phyloP scores from a whole-genome alignment of 257 asterid species.

The Lithospermum erythrorhizon region DNA sequence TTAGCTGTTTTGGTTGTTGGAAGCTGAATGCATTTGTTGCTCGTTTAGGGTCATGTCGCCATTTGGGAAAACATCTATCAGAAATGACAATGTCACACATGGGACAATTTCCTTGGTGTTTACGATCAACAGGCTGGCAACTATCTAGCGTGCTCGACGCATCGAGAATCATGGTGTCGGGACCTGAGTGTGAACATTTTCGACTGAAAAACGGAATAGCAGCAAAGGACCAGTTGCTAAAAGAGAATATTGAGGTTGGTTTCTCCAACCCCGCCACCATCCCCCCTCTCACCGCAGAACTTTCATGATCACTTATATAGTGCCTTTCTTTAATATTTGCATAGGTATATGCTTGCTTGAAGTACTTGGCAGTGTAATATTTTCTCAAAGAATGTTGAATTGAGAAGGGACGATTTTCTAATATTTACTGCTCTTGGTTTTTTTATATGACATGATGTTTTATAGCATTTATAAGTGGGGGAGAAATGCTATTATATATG shows the following conservation, averaged over 20 bases:
- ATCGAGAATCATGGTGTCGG: conserved; percentile 16
- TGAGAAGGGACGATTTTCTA: no score
- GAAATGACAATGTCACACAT: conserved; percentile 26
- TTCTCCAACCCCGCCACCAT: background rate
- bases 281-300: background rate
- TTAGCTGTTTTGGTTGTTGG: background rate
- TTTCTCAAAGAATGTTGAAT: no score
- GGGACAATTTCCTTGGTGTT: conserved; percentile 50
- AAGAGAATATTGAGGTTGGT: conserved; percentile 42
- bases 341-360: no score
- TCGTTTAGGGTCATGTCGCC: conserved; percentile 47
- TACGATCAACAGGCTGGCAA: conserved; percentile 43
- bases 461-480: background rate
- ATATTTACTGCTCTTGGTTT: background rate
- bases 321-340: background rate
- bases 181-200: conserved; percentile 34
- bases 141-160: conserved; percentile 41
- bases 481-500: background rate
- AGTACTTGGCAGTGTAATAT: no score
- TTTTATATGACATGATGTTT: background rate
- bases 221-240: conserved; percentile 46
- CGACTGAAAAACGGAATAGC: conserved; percentile 46
- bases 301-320: conserved; percentile 3
- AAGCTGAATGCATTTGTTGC: background rate
- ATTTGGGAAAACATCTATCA: conserved; percentile 32